These are phyloP conservation scores for Stephanocyclus meneghinianus DNA, from an alignment of 352 stramenopile genomes.

Conservation along the genomic window DNA sequence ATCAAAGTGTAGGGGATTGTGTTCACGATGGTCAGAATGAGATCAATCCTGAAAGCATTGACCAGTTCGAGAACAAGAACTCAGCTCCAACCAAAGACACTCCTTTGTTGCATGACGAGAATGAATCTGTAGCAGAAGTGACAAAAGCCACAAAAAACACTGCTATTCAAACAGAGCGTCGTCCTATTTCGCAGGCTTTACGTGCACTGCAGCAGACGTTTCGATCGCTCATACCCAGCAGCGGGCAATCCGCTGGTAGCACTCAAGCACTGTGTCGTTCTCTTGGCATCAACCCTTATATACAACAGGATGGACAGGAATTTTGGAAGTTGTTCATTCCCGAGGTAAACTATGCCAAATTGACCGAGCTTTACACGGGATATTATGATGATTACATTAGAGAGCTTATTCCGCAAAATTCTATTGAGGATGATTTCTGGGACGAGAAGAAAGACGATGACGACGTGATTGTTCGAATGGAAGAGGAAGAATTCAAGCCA, in stretches of 20 bases:
- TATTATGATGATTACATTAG: conserved; percentile 74
- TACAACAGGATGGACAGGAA: conserved; percentile 81
- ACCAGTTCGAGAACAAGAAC: neutral
- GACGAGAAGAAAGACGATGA: conserved; percentile 31
- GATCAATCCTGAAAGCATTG: neutral
- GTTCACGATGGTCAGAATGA: conserved; percentile 11
- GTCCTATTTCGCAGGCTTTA: conserved; percentile 34
- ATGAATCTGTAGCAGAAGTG: conserved; percentile 7
- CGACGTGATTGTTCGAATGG: neutral
- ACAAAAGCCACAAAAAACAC: conserved; percentile 20
- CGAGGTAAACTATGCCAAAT: conserved; percentile 47
- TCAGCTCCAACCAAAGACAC: neutral
- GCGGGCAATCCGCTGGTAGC: conserved; percentile 15
- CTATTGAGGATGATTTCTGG: conserved; percentile 9
- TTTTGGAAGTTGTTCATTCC: conserved; percentile 82
- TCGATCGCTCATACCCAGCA: conserved; percentile 15
- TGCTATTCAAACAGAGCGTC: conserved; percentile 21
- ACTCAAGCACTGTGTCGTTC: conserved; percentile 46
- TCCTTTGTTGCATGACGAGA: neutral
- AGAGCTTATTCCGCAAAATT: conserved; percentile 34
- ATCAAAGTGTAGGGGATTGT: neutral
- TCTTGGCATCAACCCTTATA: conserved; percentile 63
- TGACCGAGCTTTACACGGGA: conserved; percentile 70
- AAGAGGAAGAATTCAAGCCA: conserved; percentile 11
- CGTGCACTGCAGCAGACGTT: conserved; percentile 41